A percentile compares a stretch with the other conserved stretches of the same genome.
These are phyloP conservation scores for Petrea volubilis DNA, from an alignment of 257 asterid genomes.

Conservation along the genomic window DNA sequence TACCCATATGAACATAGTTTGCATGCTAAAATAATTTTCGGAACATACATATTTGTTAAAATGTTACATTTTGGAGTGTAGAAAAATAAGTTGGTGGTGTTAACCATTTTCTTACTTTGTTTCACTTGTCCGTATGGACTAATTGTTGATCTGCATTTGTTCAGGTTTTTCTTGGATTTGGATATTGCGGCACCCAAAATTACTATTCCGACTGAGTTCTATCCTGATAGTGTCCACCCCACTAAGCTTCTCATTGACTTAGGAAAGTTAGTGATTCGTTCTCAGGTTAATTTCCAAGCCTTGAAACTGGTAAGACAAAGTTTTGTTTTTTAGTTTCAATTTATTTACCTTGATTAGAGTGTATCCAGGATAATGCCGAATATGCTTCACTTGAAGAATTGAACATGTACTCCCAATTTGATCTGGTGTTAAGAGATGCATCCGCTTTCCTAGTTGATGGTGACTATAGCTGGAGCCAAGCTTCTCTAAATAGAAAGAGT, in stretches of 20 bases:
- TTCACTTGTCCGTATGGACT: constrained; percentile 17
- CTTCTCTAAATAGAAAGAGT: constrained; percentile 33
- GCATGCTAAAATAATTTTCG: background rate
- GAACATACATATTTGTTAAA: background rate
- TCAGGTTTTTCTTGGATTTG: constrained; percentile 91
- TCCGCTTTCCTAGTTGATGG: constrained; percentile 98
- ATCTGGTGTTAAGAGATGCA: constrained; percentile 87
- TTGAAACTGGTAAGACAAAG: constrained; percentile 8
- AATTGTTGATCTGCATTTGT: constrained; percentile 28
- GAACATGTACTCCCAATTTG: constrained; percentile 85
- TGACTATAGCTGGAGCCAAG: constrained; percentile 76
- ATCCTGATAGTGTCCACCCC: constrained; percentile 72
- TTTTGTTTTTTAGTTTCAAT: constrained; percentile 19
- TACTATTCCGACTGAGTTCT: constrained; percentile 85
- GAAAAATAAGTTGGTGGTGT: background rate
- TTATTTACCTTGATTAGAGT: constrained; percentile 24
- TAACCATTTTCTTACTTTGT: constrained; percentile 13
- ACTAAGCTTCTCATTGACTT: constrained; percentile 95
- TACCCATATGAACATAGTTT: background rate
- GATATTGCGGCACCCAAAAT: constrained; percentile 98
- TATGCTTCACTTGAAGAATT: constrained; percentile 67
- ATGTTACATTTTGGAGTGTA: background rate
- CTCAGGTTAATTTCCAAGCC: constrained; percentile 60
- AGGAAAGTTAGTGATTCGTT: constrained; percentile 85
- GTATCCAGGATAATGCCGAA: constrained; percentile 73